Evolutionary conservation across 257 asterid genomes (phyloP), one percentile per base, ranked within the genome.

Genomic region (Cordia subcordata): DNA sequence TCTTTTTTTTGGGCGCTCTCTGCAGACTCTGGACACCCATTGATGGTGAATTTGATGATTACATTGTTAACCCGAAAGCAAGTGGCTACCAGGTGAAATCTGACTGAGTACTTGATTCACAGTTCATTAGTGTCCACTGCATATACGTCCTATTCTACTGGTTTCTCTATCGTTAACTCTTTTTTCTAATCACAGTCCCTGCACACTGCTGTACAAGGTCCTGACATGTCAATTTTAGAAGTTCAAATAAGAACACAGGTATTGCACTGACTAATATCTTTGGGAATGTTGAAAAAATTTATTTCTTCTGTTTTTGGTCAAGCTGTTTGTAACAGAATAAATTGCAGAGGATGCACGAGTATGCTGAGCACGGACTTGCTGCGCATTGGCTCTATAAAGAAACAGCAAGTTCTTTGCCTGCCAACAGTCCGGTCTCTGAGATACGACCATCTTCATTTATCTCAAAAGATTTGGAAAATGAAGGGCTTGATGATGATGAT

Each of bases 381-480:
- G 98, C 98, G 18, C 98, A 92, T 79, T 92, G 96, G 96, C 90
- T 92, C 65, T 92, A 92, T 78, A 92, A 92, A 80, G 96, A 92
- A 77, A 79, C 95, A 61, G 94, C 76, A 69, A 74, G 56, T 70
- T 61, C 65, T 61, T 68, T 85, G 76, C 88, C 93, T 19, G 71
- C 81, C 64, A 73, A 73, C 73, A 80, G 72, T 74, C 17, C 66
- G 44, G 88, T 73, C 68, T 72, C 88, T 68, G 88, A 74, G 60
- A 17, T 55, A 57, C 68, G 60, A 33, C 53, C 64, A 54, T 65
- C 86, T 57, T 68, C 85, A 23, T 75, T 70, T 67, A 67, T 77
- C 55, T 61, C 94, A 10, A 70, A 75, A 63, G 88, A 82, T 63
- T 69, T 68, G 60, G 93, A 82, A 71, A 75, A 78, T 64, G 82